phyloP scores from a whole-genome alignment of 345 rosid genomes.

The Eucalyptus pauciflora region DNA sequence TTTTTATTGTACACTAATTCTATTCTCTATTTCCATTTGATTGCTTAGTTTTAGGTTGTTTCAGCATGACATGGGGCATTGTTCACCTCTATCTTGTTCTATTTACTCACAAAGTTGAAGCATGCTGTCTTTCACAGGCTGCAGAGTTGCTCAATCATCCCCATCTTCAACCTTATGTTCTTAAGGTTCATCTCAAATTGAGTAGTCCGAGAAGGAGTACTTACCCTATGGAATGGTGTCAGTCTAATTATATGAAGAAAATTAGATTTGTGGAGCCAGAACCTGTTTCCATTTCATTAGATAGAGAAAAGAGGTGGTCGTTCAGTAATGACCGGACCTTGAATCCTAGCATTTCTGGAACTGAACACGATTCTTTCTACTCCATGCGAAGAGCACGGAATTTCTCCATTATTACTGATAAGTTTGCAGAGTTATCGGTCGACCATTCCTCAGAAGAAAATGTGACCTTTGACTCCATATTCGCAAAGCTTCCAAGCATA shows the following conservation, averaged over 20 bases:
- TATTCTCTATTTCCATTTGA: background rate
- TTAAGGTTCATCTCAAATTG: slow-evolving; percentile 53
- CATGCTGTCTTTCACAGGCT: slow-evolving; percentile 38
- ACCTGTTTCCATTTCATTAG: background rate
- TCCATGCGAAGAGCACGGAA: slow-evolving; percentile 36
- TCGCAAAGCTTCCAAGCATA: slow-evolving; percentile 9
- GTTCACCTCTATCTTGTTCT: background rate
- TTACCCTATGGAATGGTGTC: slow-evolving; percentile 35
- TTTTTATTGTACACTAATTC: background rate
- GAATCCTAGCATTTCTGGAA: slow-evolving; percentile 56
- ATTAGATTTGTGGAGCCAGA: slow-evolving; percentile 37
- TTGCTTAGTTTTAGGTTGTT: background rate
- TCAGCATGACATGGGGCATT: background rate
- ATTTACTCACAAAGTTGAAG: background rate
- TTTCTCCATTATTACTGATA: slow-evolving; percentile 22
- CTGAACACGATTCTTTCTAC: slow-evolving; percentile 39
- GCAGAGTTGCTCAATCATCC: slow-evolving; percentile 79
- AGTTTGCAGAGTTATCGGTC: slow-evolving; percentile 38
- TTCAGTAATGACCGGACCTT: slow-evolving; percentile 62
- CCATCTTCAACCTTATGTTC: slow-evolving; percentile 73
- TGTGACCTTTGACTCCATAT: slow-evolving; percentile 10
- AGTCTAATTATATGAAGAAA: slow-evolving; percentile 31
- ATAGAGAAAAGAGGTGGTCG: slow-evolving; percentile 48
- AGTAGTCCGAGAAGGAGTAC: slow-evolving; percentile 46
- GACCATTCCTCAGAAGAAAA: slow-evolving; percentile 25